phyloP scores from a whole-genome alignment of 176 grass and related monocot genomes.

The Dendrocalamus sinicus region DNA sequence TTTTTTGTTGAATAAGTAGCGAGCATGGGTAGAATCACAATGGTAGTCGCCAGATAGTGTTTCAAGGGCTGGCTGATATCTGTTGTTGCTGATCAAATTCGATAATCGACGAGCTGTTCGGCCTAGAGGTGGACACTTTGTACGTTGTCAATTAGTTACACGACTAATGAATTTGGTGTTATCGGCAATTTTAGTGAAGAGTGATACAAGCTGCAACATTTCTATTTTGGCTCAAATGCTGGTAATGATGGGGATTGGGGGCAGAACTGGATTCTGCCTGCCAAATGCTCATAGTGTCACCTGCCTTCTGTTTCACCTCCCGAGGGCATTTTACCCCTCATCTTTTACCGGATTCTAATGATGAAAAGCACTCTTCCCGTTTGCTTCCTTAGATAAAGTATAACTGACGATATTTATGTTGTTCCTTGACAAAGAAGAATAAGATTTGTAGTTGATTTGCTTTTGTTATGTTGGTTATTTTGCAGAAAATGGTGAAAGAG shows the following conservation, averaged over 20 bases:
- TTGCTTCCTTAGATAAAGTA: neutral
- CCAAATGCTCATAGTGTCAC: neutral
- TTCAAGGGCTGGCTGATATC: neutral
- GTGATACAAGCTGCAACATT: neutral
- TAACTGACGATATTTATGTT: neutral
- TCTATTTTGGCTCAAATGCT: neutral
- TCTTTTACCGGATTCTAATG: constrained; percentile 3
- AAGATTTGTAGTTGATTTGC: neutral
- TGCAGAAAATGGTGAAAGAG: constrained; percentile 69
- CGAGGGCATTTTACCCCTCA: neutral
- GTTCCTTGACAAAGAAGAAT: neutral
- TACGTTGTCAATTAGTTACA: neutral
- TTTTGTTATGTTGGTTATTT: constrained; percentile 38
- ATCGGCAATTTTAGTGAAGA: neutral
- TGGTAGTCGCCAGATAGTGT: neutral
- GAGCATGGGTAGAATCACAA: neutral
- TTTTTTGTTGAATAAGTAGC: constrained; percentile 3
- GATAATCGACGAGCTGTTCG: too few species aligned
- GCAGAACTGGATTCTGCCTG: neutral
- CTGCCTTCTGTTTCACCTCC: neutral
- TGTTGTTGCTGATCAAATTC: neutral
- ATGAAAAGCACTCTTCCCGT: neutral
- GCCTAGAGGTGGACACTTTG: too few species aligned
- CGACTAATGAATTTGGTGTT: neutral
- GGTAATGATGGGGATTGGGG: neutral